A percentile compares a stretch with the other conserved stretches of the same genome.
Evolutionary conservation across 805 yeast genomes (phyloP).

Genomic region (Saccharomycopsis olivae): DNA sequence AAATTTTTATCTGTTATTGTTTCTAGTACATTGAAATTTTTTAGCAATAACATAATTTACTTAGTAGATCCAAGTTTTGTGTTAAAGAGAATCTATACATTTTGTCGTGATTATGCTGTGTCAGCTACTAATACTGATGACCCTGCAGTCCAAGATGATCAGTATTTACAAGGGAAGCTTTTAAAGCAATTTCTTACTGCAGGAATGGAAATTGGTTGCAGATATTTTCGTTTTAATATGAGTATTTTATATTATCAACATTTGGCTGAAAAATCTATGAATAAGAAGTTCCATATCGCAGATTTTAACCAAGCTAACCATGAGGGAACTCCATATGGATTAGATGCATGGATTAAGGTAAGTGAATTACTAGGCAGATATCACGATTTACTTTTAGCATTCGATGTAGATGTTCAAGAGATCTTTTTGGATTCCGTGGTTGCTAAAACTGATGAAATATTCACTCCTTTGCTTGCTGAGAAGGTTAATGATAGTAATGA

Average conservation of each 20-base stretch:
- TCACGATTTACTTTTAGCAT: slow-evolving; percentile 45
- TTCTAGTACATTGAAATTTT: slow-evolving; percentile 43
- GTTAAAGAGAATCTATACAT: slow-evolving; percentile 53
- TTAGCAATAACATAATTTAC: slow-evolving; percentile 31
- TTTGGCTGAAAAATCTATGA: slow-evolving; percentile 19
- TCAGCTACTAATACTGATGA: slow-evolving; percentile 23
- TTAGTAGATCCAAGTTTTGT: slow-evolving; percentile 31
- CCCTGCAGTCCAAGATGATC: slow-evolving; percentile 43
- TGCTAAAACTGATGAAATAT: too few relatives aligned
- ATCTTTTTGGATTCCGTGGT: too few relatives aligned
- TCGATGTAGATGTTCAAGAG: slow-evolving; percentile 50
- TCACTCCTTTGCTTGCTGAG: too few relatives aligned
- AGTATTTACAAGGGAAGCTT: slow-evolving; percentile 51
- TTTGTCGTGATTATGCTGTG: slow-evolving; percentile 48
- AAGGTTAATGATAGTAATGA: too few relatives aligned
- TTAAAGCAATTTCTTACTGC: slow-evolving; percentile 54
- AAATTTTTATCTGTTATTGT: slow-evolving; percentile 64
- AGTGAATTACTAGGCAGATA: slow-evolving; percentile 27
- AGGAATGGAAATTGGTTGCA: slow-evolving; percentile 31
- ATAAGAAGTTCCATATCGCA: slow-evolving; percentile 8
- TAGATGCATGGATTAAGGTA: too few relatives aligned
- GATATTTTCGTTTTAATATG: slow-evolving; percentile 23
- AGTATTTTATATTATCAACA: slow-evolving; percentile 23
- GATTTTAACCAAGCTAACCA: too few relatives aligned
- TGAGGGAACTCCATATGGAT: neutral